Conservation (phyloP, 2,329 filamentous ascomycete genomes). For the Nemania diffusa region DNA sequence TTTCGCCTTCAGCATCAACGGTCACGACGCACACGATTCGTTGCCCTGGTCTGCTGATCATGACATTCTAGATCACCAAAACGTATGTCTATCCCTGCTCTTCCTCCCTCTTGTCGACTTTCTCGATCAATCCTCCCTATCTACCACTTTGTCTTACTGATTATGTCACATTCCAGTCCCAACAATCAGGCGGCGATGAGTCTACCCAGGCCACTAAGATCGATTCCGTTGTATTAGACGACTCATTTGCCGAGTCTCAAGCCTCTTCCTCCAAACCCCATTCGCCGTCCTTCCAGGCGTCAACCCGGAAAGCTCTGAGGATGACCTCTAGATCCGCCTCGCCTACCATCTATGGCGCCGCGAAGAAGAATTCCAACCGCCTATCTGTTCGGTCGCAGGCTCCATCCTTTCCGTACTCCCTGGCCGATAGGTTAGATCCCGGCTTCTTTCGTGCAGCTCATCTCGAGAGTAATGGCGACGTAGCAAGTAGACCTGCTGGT, state of each 20-base stretch:
- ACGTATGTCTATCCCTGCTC: slow-evolving; percentile 38
- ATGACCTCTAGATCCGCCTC: slow-evolving; percentile 50
- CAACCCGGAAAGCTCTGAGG: slow-evolving; percentile 49
- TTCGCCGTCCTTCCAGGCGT: slow-evolving; percentile 41
- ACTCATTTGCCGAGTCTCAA: slow-evolving; percentile 45
- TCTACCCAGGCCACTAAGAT: slow-evolving; percentile 45
- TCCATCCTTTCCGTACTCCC: slow-evolving; percentile 45
- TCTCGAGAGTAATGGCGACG: slow-evolving; percentile 45
- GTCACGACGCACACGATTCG: slow-evolving; percentile 71
- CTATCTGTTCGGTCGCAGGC: slow-evolving; percentile 44
- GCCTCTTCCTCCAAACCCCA: slow-evolving; percentile 43
- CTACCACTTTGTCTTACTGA: slow-evolving; percentile 36
- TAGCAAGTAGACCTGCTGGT: slow-evolving; percentile 36
- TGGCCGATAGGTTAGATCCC: slow-evolving; percentile 55
- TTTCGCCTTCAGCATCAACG: slow-evolving; percentile 77
- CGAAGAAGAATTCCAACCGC: slow-evolving; percentile 48
- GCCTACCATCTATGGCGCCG: slow-evolving; percentile 46
- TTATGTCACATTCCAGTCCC: slow-evolving; percentile 42
- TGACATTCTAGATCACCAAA: slow-evolving; percentile 31
- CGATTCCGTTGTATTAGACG: slow-evolving; percentile 49
- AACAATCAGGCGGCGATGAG: slow-evolving; percentile 41
- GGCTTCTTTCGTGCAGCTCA: slow-evolving; percentile 49
- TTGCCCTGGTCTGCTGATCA: slow-evolving; percentile 46
- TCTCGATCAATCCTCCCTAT: slow-evolving; percentile 12
- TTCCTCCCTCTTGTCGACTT: slow-evolving; percentile 11